Evolutionary conservation across 2,329 filamentous ascomycete species (phyloP).

Genomic region (Fusarium illudens): DNA sequence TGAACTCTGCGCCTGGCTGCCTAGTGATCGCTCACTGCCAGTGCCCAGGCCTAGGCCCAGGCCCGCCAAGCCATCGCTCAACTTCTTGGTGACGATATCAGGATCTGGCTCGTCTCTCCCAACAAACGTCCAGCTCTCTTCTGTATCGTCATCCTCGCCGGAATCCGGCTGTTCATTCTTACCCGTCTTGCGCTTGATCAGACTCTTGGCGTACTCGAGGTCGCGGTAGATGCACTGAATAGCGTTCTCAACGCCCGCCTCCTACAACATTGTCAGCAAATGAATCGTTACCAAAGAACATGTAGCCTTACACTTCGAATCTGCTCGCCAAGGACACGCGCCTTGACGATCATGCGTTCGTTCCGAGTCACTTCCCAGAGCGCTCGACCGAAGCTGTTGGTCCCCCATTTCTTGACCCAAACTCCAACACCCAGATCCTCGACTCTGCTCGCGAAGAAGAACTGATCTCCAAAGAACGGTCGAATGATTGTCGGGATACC

Average conservation of each 20-base stretch:
- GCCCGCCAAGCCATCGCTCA: conserved; percentile 47
- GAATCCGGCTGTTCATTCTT: conserved; percentile 56
- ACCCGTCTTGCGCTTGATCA: conserved; percentile 73
- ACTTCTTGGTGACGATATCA: conserved; percentile 52
- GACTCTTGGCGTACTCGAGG: conserved; percentile 86
- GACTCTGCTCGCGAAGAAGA: conserved; percentile 89
- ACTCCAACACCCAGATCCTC: conserved; percentile 95
- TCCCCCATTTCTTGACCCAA: conserved; percentile 87
- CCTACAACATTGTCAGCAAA: conserved; percentile 60
- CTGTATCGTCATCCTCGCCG: conserved; percentile 66
- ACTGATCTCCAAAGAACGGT: conserved; percentile 98
- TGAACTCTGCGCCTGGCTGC: conserved; percentile 33
- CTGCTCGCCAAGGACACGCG: conserved; percentile 80
- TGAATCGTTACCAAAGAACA: background rate
- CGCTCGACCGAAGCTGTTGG: conserved; percentile 83
- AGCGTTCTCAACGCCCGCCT: conserved; percentile 88
- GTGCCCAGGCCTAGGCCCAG: conserved; percentile 27
- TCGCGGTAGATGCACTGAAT: conserved; percentile 95
- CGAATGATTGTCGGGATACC: conserved; percentile 94
- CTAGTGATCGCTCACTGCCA: conserved; percentile 35
- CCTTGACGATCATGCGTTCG: conserved; percentile 90
- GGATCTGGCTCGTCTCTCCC: conserved; percentile 63
- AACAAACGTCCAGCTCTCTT: conserved; percentile 92
- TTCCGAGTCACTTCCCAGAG: conserved; percentile 92
- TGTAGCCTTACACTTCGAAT: conserved; percentile 77